These are phyloP conservation scores for Saccharomyces hybrid DNA, from an alignment of 1,139 yeast genomes.

Conservation along the genomic window DNA sequence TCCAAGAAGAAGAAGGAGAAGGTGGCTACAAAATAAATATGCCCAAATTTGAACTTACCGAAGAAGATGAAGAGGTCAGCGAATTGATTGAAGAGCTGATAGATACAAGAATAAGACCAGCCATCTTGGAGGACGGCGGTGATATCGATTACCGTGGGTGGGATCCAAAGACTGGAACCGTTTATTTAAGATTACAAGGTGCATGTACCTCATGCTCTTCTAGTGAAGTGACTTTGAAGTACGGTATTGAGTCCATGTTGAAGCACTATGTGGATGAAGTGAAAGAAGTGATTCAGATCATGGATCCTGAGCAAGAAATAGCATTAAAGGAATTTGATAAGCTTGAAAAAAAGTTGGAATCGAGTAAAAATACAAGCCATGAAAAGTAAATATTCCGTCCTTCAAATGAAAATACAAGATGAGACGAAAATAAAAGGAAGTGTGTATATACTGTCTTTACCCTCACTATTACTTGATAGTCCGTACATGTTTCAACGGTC, in stretches of 20 bases:
- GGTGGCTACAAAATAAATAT: constrained; percentile 28
- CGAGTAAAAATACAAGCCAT: constrained; percentile 6
- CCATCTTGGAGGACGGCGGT: constrained; percentile 82
- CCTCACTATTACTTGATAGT: too few relatives aligned
- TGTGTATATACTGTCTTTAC: background rate
- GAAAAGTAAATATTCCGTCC: background rate
- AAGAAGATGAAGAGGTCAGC: constrained; percentile 51
- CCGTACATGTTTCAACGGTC: background rate
- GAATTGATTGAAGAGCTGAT: constrained; percentile 89
- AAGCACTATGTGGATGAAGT: constrained; percentile 78
- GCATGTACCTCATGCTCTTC: constrained; percentile 79
- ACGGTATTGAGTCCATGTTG: constrained; percentile 77
- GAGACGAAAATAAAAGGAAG: background rate
- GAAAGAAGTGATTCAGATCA: constrained; percentile 53
- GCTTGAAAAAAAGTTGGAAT: constrained; percentile 26
- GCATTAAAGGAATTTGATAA: constrained; percentile 32
- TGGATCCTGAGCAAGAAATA: constrained; percentile 38
- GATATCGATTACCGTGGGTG: constrained; percentile 69
- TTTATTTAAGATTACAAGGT: constrained; percentile 59
- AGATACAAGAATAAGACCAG: constrained; percentile 92
- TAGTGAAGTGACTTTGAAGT: constrained; percentile 65
- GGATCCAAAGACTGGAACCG: constrained; percentile 57
- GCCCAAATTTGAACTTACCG: constrained; percentile 30
- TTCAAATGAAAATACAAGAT: background rate
- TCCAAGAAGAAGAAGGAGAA: constrained; percentile 29